Conservation (phyloP, 1,284 basidiomycete species). For the Boletus chippewaensis region DNA sequence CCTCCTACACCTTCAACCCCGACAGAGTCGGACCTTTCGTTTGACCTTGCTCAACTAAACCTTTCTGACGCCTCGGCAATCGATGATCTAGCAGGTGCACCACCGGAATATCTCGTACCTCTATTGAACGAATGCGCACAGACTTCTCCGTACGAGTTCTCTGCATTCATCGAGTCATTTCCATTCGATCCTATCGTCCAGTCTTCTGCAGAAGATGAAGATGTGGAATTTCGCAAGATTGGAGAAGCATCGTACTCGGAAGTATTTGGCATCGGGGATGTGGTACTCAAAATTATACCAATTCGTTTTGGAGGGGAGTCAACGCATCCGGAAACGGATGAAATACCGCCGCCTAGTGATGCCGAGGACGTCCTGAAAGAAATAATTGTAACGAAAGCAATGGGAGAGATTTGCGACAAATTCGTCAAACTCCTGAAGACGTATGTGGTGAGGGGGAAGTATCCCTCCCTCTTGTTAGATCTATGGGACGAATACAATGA, state of each 20-base stretch:
- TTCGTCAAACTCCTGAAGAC: conserved; percentile 78
- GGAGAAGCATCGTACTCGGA: conserved; percentile 97
- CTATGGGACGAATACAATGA: conserved; percentile 84
- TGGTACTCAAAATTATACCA: conserved; percentile 80
- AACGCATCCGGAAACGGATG: conserved; percentile 27
- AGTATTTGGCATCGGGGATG: conserved; percentile 84
- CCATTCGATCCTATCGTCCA: conserved; percentile 60
- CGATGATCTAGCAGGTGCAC: conserved; percentile 15
- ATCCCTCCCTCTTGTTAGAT: conserved; percentile 70
- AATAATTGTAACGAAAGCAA: conserved; percentile 76
- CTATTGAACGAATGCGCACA: conserved; percentile 65
- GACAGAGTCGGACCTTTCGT: conserved; percentile 47
- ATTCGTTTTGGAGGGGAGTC: conserved; percentile 45
- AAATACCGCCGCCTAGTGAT: conserved; percentile 63
- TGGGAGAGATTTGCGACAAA: conserved; percentile 66
- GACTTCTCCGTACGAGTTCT: conserved; percentile 62
- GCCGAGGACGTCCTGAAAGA: conserved; percentile 80
- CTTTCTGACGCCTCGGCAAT: conserved; percentile 29
- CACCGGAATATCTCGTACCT: conserved; percentile 49
- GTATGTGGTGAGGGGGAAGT: conserved; percentile 80
- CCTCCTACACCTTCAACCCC: conserved; percentile 43
- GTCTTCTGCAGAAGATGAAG: conserved; percentile 22
- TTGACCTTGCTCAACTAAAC: conserved; percentile 49
- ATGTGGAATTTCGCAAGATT: conserved; percentile 64
- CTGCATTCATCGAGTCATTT: conserved; percentile 71